A percentile compares a stretch with the other conserved stretches of the same genome.
Evolutionary conservation across 2,329 filamentous ascomycete genomes (phyloP).

Genomic region (Coniochaeta pulveracea): DNA sequence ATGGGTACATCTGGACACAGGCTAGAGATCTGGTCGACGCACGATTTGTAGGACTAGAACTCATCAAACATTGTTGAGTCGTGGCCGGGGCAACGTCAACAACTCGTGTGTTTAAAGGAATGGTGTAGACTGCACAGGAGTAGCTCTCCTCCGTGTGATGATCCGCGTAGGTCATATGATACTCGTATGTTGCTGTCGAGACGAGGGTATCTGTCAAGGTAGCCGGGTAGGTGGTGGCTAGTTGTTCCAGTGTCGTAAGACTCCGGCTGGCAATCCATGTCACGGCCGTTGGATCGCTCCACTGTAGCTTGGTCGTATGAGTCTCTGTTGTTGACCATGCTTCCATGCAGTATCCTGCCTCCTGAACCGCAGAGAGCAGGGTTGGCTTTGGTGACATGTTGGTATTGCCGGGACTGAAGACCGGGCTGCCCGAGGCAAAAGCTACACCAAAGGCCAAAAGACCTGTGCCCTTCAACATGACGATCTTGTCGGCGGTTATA

Average conservation of each 20-base stretch:
- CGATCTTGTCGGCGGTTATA: too few species aligned
- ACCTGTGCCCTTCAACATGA: too few species aligned
- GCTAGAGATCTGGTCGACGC: neutral
- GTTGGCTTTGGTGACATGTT: too few species aligned
- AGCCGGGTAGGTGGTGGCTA: constrained; percentile 4
- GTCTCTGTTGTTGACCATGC: constrained; percentile 1
- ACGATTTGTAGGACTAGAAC: too few species aligned
- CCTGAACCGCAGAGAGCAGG: too few species aligned
- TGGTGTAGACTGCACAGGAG: constrained; percentile 2
- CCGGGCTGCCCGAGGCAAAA: too few species aligned
- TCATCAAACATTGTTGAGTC: neutral
- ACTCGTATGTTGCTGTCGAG: constrained; percentile 5
- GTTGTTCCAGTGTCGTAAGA: neutral
- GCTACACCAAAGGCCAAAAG: too few species aligned
- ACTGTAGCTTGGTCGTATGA: neutral
- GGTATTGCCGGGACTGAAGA: too few species aligned
- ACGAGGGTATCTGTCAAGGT: constrained; percentile 6
- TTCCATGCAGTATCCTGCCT: neutral
- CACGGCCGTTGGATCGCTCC: neutral
- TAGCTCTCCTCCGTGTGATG: neutral
- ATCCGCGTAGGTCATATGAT: constrained; percentile 4
- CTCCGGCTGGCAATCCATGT: neutral
- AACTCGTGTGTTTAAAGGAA: constrained; percentile 6
- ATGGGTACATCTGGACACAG: neutral
- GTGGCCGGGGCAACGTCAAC: constrained; percentile 5